phyloP scores from a whole-genome alignment of 768 basidiomycete genomes.

The Lenzites betulinus region DNA sequence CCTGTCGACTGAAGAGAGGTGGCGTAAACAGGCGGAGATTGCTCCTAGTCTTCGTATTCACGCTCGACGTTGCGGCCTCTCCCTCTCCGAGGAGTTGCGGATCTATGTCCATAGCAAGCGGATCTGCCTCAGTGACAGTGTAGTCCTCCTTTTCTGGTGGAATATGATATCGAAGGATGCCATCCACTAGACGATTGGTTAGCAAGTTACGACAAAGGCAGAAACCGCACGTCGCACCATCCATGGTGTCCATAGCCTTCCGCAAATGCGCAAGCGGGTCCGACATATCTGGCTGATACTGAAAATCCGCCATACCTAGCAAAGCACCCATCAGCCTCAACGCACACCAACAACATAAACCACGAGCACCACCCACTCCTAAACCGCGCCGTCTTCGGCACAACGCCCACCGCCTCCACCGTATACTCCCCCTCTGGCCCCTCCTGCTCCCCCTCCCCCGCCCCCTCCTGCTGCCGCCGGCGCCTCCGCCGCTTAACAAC shows the following conservation, averaged over 20 bases:
- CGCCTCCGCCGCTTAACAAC: constrained; percentile 77
- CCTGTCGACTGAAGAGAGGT: constrained; percentile 84
- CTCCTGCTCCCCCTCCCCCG: constrained; percentile 30
- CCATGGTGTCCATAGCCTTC: constrained; percentile 73
- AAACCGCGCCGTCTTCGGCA: constrained; percentile 86
- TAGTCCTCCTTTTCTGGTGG: constrained; percentile 71
- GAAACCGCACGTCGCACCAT: constrained; percentile 55
- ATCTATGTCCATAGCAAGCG: constrained; percentile 51
- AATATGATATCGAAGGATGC: constrained; percentile 69
- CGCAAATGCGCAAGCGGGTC: constrained; percentile 75
- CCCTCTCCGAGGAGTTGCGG: constrained; percentile 40
- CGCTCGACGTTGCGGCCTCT: background rate
- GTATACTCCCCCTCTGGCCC: constrained; percentile 67
- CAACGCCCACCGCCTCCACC: constrained; percentile 68
- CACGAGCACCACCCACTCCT: constrained; percentile 68
- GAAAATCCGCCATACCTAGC: constrained; percentile 91
- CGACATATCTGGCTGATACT: constrained; percentile 73
- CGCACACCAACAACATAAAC: background rate
- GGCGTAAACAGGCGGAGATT: constrained; percentile 82
- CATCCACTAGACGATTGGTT: constrained; percentile 53
- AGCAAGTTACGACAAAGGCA: too few species aligned
- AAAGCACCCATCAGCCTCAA: background rate
- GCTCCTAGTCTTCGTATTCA: constrained; percentile 38
- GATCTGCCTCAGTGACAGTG: constrained; percentile 34
- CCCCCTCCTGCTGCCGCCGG: constrained; percentile 42